These are phyloP conservation scores for Guadua angustifolia DNA, from an alignment of 176 grass and related monocot species.

Conservation along the genomic window DNA sequence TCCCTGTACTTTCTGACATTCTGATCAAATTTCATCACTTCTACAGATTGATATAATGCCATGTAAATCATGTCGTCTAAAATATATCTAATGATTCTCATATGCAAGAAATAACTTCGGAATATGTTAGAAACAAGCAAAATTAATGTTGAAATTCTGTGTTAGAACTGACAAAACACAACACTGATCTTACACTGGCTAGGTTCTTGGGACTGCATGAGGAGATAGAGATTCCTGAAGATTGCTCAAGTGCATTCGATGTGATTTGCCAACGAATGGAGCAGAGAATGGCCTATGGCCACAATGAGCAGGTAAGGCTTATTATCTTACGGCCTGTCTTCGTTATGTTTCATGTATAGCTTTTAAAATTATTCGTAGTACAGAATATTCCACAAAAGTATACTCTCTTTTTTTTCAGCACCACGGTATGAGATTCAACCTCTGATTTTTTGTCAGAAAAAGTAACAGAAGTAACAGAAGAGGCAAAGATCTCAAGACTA, in stretches of 20 bases:
- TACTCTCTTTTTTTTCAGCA: neutral
- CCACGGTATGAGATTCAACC: neutral
- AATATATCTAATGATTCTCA: too few relatives aligned
- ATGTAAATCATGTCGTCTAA: too few relatives aligned
- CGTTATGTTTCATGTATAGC: slow-evolving; percentile 1
- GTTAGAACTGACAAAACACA: slow-evolving; percentile 33
- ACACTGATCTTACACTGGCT: slow-evolving; percentile 3
- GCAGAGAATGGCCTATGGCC: slow-evolving; percentile 70
- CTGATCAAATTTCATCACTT: neutral
- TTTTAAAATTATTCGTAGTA: slow-evolving; percentile 2
- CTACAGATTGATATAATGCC: too few relatives aligned
- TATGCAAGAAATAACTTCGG: neutral
- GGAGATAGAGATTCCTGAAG: slow-evolving; percentile 58
- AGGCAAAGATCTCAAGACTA: neutral
- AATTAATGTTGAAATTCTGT: slow-evolving; percentile 9
- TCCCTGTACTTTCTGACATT: neutral
- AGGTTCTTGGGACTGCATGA: slow-evolving; percentile 89
- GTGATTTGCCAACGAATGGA: slow-evolving; percentile 79
- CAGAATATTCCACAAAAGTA: neutral
- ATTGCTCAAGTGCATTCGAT: slow-evolving; percentile 79
- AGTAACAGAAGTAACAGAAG: neutral
- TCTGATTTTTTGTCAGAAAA: neutral
- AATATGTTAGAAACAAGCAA: neutral
- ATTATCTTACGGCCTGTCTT: neutral
- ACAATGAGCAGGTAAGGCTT: slow-evolving; percentile 67